Evolutionary conservation across 345 rosid genomes (phyloP).

Genomic region (Turnera subulata): DNA sequence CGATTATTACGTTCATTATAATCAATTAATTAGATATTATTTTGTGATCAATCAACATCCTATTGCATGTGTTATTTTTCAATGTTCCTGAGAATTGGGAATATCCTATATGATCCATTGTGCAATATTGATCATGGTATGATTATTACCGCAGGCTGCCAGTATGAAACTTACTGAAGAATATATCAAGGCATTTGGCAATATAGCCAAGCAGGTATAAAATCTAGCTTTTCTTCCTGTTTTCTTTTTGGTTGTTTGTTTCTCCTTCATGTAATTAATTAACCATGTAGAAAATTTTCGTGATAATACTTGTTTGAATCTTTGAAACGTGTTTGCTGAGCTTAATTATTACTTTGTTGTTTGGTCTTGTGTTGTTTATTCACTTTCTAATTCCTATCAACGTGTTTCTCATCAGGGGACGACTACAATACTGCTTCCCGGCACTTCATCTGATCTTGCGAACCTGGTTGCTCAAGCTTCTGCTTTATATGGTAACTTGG

Average conservation of each 20-base stretch:
- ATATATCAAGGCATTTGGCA: constrained; percentile 72
- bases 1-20: no score
- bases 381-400: background rate
- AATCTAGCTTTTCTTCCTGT: background rate
- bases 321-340: no score
- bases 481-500: no score
- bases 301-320: no score
- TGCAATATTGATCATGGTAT: background rate
- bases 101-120: background rate
- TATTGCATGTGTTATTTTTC: no score
- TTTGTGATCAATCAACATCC: no score
- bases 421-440: constrained; percentile 88
- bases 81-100: no score
- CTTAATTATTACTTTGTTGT: no score
- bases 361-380: background rate
- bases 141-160: constrained; percentile 66
- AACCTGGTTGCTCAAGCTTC: constrained; percentile 73
- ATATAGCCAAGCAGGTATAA: constrained; percentile 87
- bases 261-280: no score
- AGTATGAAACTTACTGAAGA: constrained; percentile 82
- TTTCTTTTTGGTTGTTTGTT: no score
- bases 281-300: background rate
- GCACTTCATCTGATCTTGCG: constrained; percentile 56
- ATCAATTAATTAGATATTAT: no score
- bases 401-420: constrained; percentile 57